phyloP scores from a whole-genome alignment of 805 yeast species.

The Candida maris region DNA sequence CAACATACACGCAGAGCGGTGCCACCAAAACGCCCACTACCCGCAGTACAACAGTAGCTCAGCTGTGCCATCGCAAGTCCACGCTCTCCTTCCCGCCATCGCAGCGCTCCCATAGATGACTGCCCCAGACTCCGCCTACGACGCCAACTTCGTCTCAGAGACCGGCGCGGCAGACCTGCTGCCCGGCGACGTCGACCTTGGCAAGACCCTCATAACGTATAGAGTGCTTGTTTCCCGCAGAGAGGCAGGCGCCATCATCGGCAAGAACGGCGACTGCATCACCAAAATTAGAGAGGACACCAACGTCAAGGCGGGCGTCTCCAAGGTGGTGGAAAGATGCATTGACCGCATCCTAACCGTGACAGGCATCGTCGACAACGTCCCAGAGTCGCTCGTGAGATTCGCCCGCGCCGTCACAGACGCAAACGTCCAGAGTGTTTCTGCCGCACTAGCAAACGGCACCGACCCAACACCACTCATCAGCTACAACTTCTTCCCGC shows the following conservation, averaged over 20 bases:
- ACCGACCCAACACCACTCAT: constrained; percentile 32
- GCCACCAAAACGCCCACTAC: no score
- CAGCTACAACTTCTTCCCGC: constrained; percentile 52
- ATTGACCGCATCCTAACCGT: constrained; percentile 80
- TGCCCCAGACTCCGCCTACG: constrained; percentile 33
- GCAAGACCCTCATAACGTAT: constrained; percentile 32
- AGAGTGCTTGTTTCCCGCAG: constrained; percentile 73
- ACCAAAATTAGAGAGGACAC: constrained; percentile 72
- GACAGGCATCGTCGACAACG: constrained; percentile 65
- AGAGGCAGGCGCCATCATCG: constrained; percentile 89
- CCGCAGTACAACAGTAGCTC: no score
- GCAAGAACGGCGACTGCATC: constrained; percentile 77
- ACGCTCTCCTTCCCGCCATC: no score
- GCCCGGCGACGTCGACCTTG: constrained; percentile 26
- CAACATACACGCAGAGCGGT: no score
- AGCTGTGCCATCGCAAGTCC: no score
- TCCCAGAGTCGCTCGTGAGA: constrained; percentile 65
- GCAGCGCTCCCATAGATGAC: constrained; percentile 14
- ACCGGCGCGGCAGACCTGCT: constrained; percentile 13
- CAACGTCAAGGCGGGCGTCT: constrained; percentile 80
- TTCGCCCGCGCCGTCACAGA: constrained; percentile 64
- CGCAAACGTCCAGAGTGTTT: constrained; percentile 29
- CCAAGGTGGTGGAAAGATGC: constrained; percentile 74
- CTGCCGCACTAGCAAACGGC: constrained; percentile 21
- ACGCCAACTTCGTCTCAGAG: constrained; percentile 26